phyloP scores from a whole-genome alignment of 2,329 filamentous ascomycete genomes.

The Fusarium agapanthi region DNA sequence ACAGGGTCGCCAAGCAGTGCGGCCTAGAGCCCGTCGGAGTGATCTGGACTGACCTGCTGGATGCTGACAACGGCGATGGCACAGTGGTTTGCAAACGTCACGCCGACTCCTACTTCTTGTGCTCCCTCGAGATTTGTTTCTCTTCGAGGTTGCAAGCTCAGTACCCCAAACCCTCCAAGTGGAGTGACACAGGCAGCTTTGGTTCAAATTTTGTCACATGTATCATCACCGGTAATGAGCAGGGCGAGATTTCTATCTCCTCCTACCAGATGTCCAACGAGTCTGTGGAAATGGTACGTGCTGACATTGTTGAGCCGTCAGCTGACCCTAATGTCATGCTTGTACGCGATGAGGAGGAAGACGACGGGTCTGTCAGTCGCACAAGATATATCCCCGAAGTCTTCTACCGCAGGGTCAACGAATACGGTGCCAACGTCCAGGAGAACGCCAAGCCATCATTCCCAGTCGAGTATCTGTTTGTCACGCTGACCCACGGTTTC shows the following conservation, averaged over 20 bases:
- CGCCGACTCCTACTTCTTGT: slow-evolving; percentile 92
- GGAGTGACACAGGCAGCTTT: slow-evolving; percentile 94
- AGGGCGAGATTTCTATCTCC: slow-evolving; percentile 86
- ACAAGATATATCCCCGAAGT: slow-evolving; percentile 96
- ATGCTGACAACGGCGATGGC: slow-evolving; percentile 82
- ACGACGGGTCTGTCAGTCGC: slow-evolving; percentile 72
- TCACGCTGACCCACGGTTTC: slow-evolving; percentile 96
- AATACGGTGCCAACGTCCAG: slow-evolving; percentile 95
- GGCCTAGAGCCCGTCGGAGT: slow-evolving; percentile 90
- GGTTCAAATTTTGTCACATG: slow-evolving; percentile 98
- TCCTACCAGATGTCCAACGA: slow-evolving; percentile 96
- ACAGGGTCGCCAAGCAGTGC: slow-evolving; percentile 81
- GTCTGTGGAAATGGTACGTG: slow-evolving; percentile 95
- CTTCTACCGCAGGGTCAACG: slow-evolving; percentile 94
- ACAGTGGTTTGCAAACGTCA: slow-evolving; percentile 94
- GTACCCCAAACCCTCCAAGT: slow-evolving; percentile 90
- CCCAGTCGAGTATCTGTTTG: slow-evolving; percentile 94
- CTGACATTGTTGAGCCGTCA: slow-evolving; percentile 93
- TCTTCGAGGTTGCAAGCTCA: slow-evolving; percentile 87
- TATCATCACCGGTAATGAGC: slow-evolving; percentile 90
- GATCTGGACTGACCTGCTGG: slow-evolving; percentile 92
- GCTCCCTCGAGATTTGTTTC: slow-evolving; percentile 91
- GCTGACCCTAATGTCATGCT: slow-evolving; percentile 94
- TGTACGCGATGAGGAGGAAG: slow-evolving; percentile 90
- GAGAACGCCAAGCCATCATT: slow-evolving; percentile 97